Conservation (phyloP, 805 yeast species). For the Komagataella mondaviorum region DNA sequence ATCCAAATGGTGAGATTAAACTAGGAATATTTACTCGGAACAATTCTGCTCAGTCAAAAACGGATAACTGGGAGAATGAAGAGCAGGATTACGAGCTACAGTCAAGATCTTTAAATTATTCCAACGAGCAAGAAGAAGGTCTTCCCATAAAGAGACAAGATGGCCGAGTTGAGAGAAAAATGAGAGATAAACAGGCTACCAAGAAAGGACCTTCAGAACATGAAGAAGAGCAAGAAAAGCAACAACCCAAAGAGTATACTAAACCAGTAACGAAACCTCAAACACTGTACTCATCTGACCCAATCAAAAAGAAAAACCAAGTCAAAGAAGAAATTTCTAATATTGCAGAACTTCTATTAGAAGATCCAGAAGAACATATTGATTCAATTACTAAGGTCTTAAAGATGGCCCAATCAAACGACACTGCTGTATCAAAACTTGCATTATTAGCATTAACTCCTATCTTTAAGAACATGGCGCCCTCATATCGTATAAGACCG, state of each 20-base stretch:
- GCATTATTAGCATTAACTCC: conserved; percentile 72
- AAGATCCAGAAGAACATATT: conserved; percentile 82
- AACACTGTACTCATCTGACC: conserved; percentile 29
- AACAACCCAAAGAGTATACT: neutral
- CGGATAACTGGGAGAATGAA: conserved; percentile 45
- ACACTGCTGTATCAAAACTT: conserved; percentile 52
- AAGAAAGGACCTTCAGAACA: conserved; percentile 5
- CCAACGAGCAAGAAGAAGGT: conserved; percentile 40
- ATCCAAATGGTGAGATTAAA: neutral
- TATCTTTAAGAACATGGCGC: conserved; percentile 74
- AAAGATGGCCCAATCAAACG: conserved; percentile 56
- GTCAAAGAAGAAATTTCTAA: conserved; percentile 78
- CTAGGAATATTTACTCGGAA: neutral
- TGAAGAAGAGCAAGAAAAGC: conserved; percentile 6
- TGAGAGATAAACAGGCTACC: conserved; percentile 16
- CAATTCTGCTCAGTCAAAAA: neutral
- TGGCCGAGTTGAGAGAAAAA: conserved; percentile 63
- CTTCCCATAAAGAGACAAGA: conserved; percentile 67
- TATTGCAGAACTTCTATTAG: conserved; percentile 62
- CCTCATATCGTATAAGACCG: conserved; percentile 78
- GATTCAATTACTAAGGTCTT: conserved; percentile 50
- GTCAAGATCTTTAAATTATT: conserved; percentile 44
- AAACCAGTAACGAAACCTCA: conserved; percentile 12
- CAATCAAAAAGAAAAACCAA: conserved; percentile 37
- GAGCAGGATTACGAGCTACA: conserved; percentile 68